Base-by-base conservation (phyloP, 1,139 yeast species). In the Diutina pseudorugosa region DNA sequence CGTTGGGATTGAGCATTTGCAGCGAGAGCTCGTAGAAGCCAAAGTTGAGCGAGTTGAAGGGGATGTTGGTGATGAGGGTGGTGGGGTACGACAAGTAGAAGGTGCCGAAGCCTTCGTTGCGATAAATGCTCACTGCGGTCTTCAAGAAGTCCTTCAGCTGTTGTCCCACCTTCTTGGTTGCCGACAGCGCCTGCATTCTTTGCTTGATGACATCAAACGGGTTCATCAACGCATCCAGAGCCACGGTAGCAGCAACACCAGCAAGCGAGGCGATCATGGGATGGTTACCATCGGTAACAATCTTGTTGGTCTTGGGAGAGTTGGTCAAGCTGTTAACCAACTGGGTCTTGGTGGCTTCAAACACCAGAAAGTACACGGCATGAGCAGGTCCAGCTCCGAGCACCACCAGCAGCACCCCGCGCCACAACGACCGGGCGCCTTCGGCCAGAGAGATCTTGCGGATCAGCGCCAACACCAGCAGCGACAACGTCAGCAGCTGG, bases 381-480 rank as follows among this genome's bases (percentile, higher is more conserved):
- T 93, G 99, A 9, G 98, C 98, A 1, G 99, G 99, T 4, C 98
- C 99, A n/a, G 99, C 98, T 47, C 99, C 99, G 57, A 93, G 65
- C 11, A 91, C 82, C 57, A 94, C 96, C 1, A 96, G 87, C 16
- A 93, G 83, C 40, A 93, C 90, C 55, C 99, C 99, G 63, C 95
- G 76, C 96, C 98, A 93, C 49, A 91, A 77, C 1, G 96, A 87
- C 55, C 80, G 66, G 2, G 94, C 87, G 1, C 98, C 98, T 66
- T 93, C 98, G n/a, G 86, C 76, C 16, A 96, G 80, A 19, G 90
- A 77, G 55, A 93, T 90, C 60, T 78, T 77, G 21, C 89, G 75
- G 52, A 90, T 82, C 27, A 91, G 82, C 53, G 77, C 72, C 36
- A 84, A 72, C 51, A 79, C 70, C 25, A 75, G 65, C 52, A 64